These are phyloP conservation scores for Nakazawaea laoshanensis DNA, from an alignment of 805 yeast species.

Conservation along the genomic window DNA sequence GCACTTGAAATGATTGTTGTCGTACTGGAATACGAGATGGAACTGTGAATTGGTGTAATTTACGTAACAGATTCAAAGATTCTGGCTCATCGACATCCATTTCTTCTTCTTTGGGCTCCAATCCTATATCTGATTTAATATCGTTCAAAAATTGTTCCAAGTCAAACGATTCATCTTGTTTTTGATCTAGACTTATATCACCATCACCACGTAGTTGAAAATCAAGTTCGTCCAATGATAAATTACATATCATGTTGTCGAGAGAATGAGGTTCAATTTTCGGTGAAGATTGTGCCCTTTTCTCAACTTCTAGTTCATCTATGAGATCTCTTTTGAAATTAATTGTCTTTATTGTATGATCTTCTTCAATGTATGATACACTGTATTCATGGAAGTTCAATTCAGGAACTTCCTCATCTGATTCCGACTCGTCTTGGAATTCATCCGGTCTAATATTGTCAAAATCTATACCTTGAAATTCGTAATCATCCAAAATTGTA, in stretches of 20 bases:
- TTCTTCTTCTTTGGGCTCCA: conserved; percentile 1
- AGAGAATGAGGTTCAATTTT: conserved; percentile 17
- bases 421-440: conserved; percentile 2
- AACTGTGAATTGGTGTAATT: not conserved
- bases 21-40: conserved; percentile 9
- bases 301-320: conserved; percentile 9
- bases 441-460: conserved; percentile 6
- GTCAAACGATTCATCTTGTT: conserved; percentile 3
- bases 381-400: conserved; percentile 11
- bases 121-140: not conserved
- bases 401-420: not conserved
- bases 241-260: conserved; percentile 23
- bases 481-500: conserved; percentile 9
- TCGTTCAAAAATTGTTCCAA: conserved; percentile 3
- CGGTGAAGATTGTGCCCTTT: conserved; percentile 9
- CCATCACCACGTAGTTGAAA: conserved; percentile 21
- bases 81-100: conserved; percentile 9
- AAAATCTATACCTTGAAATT: conserved; percentile 7
- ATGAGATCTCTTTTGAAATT: conserved; percentile 6
- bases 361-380: conserved; percentile 6
- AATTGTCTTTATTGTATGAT: not conserved
- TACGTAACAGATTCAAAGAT: conserved; percentile 3
- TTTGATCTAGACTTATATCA: conserved; percentile 11
- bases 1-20: conserved; percentile 4
- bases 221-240: conserved; percentile 27